Base-by-base conservation (phyloP, 73 alveolate genomes). In the Paramecium bursaria region DNA sequence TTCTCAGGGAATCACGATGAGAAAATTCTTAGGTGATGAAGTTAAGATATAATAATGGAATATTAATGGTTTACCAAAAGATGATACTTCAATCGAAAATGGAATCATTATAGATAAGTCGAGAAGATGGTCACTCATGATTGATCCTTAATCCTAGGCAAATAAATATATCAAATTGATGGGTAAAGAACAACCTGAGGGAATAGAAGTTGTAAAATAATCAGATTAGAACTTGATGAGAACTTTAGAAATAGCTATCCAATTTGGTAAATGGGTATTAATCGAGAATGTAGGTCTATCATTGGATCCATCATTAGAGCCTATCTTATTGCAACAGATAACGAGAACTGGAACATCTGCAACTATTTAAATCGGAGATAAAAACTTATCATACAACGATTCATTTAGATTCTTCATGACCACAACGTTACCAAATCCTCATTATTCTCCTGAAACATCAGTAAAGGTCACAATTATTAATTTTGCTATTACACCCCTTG, bases 401-500 rank as follows among this genome's bases (percentile, higher is more conserved):
- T 90, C 93, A 77, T 96, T 97, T 92, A 96, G 97, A 88, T 93
- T 97, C 94, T 97, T 95, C 86, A 92, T 97, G 97, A 96, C 98
- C 50, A 97, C 99, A 0, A 97, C 99, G 1, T 86, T 93, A 17
- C 95, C 99, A 3, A 97, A 97, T 88, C 99, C 99, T 30, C 99
- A 97, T 86, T 97, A 97, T 80, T 87, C 99, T 21, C 99, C 99
- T 25, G 99, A 97, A 92, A 96, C 99, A 3, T 95, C 95, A 29
- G 99, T 97, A 10, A 97, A 97, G 89, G 98, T 92, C 48, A 97
- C 99, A 1, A 88, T 98, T 33, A 97, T 98, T 6, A 98, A 98
- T 90, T 98, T 98, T 79, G 99, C 99, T 80, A 98, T 98, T 85
- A 98, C 99, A n/a, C 99, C 99, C 0, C 96, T 96, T 88, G 99